Base-by-base conservation (phyloP, 2,329 filamentous ascomycete genomes). In the Curvularia lunata region DNA sequence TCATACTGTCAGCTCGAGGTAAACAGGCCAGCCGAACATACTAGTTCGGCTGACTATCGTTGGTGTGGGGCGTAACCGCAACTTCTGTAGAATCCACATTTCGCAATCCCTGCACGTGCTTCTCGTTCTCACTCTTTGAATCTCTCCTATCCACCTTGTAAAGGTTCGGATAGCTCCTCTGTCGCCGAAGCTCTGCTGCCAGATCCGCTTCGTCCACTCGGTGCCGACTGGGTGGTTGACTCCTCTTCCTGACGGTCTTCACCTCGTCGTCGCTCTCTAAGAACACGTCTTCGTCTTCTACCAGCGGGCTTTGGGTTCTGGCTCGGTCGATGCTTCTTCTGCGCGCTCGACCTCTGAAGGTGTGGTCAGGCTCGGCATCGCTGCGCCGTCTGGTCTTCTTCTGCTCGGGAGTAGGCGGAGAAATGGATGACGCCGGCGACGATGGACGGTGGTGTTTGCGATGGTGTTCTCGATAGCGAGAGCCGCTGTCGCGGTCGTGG, bases 91-190 rank as follows among this genome's bases (percentile, higher is more conserved):
- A 49, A 25, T 41, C 30, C 32, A 46, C 34, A 28, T 27, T 16
- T n/a, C 41, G 34, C 18, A 42, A 40, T 37, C 10, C 38, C 5
- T 58, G 46, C 4, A 43, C 16, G 30, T 58, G 41, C 18, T 18
- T 27, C 40, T 41, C 56, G 18, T 7, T 19, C 25, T 55, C 56
- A 7, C 47, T 48, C 46, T 67, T 63, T 0, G 68, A 67, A 38
- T 65, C 64, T 46, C 64, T 58, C 45, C 65, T 63, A 16, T 63
- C 64, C 37, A 58, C 54, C 25, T 54, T 61, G 56, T 75, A 71
- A 46, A 73, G 38, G 48, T 77, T 75, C 34, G 72, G 71, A 46
- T 75, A 70, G 51, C 73, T 81, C 52, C 78, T 72, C 62, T 76
- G 71, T 56, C 76, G 62, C 55, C 79, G 69, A n/a, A 73, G 40